phyloP scores from a whole-genome alignment of 257 asterid species.

The Scutellaria minor region DNA sequence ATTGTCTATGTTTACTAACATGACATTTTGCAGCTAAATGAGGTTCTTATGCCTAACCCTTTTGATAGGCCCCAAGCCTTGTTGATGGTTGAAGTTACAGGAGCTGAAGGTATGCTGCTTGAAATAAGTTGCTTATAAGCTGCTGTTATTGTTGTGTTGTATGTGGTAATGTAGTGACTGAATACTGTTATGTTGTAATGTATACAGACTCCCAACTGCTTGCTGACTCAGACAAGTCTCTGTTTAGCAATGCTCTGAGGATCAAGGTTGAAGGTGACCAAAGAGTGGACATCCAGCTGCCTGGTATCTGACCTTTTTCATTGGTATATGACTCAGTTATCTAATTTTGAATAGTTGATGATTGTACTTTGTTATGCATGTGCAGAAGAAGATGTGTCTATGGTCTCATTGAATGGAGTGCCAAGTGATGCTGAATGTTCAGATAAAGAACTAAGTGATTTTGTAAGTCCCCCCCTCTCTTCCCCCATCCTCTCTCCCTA shows the following conservation, averaged over 20 bases:
- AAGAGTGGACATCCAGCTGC: constrained; percentile 66
- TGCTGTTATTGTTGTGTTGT: constrained; percentile 17
- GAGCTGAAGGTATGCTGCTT: constrained; percentile 66
- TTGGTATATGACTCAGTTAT: constrained; percentile 20
- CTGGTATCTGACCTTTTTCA: constrained; percentile 57
- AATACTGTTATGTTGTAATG: constrained; percentile 18
- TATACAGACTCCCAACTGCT: constrained; percentile 51
- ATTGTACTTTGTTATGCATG: constrained; percentile 25
- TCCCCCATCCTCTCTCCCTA: not conserved
- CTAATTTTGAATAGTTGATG: constrained; percentile 27
- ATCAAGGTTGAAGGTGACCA: constrained; percentile 58
- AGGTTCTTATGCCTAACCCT: constrained; percentile 89
- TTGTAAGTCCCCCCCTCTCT: constrained; percentile 57
- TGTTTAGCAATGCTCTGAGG: constrained; percentile 51
- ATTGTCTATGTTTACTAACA: constrained; percentile 19
- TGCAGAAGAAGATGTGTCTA: constrained; percentile 69
- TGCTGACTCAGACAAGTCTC: constrained; percentile 38
- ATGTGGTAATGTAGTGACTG: constrained; percentile 26
- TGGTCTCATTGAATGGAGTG: constrained; percentile 62
- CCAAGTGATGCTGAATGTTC: constrained; percentile 58
- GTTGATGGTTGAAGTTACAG: constrained; percentile 76
- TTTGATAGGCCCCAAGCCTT: constrained; percentile 86
- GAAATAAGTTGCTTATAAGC: constrained; percentile 12
- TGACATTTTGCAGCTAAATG: constrained; percentile 66
- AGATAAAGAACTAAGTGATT: constrained; percentile 73